These are phyloP conservation scores for Mycena haematopus DNA, from an alignment of 768 basidiomycete species.

Conservation along the genomic window DNA sequence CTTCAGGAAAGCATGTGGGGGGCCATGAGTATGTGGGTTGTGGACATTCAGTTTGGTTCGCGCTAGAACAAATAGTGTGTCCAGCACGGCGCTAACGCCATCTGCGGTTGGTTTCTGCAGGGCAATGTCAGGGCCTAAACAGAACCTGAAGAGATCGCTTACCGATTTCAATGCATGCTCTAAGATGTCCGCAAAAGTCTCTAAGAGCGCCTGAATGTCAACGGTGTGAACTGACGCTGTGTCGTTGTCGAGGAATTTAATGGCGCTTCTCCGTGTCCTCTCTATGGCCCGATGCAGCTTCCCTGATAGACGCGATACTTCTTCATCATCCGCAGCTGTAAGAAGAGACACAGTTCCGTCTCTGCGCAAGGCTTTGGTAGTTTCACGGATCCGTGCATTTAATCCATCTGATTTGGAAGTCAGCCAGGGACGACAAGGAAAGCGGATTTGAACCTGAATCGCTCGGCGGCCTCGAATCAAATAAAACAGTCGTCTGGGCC, in stretches of 20 bases:
- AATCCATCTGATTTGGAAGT: conserved; percentile 26
- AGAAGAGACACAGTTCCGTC: conserved; percentile 26
- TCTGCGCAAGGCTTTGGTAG: conserved; percentile 28
- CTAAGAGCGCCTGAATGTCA: conserved; percentile 40
- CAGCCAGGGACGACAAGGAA: conserved; percentile 1
- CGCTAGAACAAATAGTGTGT: conserved; percentile 62
- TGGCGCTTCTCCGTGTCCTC: conserved; percentile 55
- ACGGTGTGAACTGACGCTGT: conserved; percentile 2
- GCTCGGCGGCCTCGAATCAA: conserved; percentile 38
- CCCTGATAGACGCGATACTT: conserved; percentile 45
- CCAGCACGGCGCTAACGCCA: conserved; percentile 52
- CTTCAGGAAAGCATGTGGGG: conserved; percentile 54
- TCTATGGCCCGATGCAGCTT: conserved; percentile 71
- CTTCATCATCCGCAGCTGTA: conserved; percentile 36
- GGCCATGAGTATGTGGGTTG: conserved; percentile 53
- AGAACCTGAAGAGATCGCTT: conserved; percentile 16
- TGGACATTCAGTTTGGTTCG: conserved; percentile 46
- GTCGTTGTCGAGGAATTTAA: conserved; percentile 52
- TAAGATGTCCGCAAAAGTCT: conserved; percentile 41
- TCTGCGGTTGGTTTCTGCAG: conserved; percentile 39
- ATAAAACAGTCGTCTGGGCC: conserved; percentile 49
- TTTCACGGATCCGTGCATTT: conserved; percentile 31
- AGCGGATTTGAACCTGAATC: conserved; percentile 31
- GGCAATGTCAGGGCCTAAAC: background rate
- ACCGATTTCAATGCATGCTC: conserved; percentile 41